Conservation (phyloP, 257 asterid genomes). For the Nicotiana tomentosiformis region DNA sequence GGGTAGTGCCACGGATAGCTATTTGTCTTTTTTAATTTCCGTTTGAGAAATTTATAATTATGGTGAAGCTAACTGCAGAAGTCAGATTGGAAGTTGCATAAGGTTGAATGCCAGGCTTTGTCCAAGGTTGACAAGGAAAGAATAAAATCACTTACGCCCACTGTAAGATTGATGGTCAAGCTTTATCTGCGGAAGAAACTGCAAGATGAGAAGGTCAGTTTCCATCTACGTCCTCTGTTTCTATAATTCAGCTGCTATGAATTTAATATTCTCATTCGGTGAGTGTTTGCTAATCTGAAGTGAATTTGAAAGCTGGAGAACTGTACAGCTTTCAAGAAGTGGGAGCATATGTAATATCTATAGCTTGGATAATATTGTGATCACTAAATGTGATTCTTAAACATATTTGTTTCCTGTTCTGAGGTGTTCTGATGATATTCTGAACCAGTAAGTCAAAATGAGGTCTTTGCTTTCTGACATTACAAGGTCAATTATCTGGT, state of each 20-base stretch:
- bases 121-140: slow-evolving; percentile 57
- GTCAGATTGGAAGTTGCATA: slow-evolving; percentile 83
- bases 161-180: slow-evolving; percentile 73
- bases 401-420: background rate
- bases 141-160: slow-evolving; percentile 57
- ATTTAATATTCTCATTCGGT: background rate
- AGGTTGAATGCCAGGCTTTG: slow-evolving; percentile 53
- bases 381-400: background rate
- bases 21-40: background rate
- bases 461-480: background rate
- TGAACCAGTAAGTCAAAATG: background rate
- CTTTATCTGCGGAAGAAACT: slow-evolving; percentile 60
- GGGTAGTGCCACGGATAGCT: background rate
- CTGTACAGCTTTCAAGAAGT: background rate
- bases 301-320: background rate
- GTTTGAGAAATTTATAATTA: background rate
- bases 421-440: background rate
- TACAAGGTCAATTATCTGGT: background rate
- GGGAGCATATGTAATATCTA: background rate
- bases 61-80: slow-evolving; percentile 39
- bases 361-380: background rate
- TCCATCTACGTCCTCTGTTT: background rate
- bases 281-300: background rate
- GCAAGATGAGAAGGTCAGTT: slow-evolving; percentile 56
- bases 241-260: background rate